Conservation (phyloP, 495 filamentous ascomycete species). For the Penicillium soppii region DNA sequence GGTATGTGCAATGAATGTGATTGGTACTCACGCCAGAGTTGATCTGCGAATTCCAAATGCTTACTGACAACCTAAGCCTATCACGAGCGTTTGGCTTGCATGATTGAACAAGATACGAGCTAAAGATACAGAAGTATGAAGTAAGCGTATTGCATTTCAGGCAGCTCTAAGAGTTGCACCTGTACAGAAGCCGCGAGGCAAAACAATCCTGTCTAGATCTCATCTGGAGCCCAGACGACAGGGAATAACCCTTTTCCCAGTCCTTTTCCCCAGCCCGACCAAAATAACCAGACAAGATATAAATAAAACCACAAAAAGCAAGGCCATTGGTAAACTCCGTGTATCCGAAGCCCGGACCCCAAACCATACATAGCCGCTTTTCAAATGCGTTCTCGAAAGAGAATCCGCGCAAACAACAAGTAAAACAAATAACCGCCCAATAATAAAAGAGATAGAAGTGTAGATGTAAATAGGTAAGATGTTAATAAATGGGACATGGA, state of each 20-base stretch:
- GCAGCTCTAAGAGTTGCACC: slow-evolving; percentile 16
- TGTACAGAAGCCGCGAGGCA: slow-evolving; percentile 27
- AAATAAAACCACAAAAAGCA: slow-evolving; percentile 11
- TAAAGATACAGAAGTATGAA: not conserved
- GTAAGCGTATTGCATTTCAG: slow-evolving; percentile 21
- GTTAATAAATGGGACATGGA: slow-evolving; percentile 25
- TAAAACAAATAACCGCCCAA: slow-evolving; percentile 21
- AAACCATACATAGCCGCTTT: slow-evolving; percentile 23
- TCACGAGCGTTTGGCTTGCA: too few relatives aligned
- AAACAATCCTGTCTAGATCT: slow-evolving; percentile 17
- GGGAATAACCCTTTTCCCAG: slow-evolving; percentile 13
- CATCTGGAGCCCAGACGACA: slow-evolving; percentile 14
- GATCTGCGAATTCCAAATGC: too few relatives aligned
- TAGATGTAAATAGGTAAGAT: not conserved
- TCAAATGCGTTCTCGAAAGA: slow-evolving; percentile 14
- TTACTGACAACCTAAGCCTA: too few relatives aligned
- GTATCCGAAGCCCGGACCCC: slow-evolving; percentile 18
- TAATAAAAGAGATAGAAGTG: slow-evolving; percentile 9
- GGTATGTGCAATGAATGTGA: too few relatives aligned
- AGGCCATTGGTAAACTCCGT: slow-evolving; percentile 11
- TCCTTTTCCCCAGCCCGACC: slow-evolving; percentile 2
- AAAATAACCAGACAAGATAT: slow-evolving; percentile 10
- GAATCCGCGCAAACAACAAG: slow-evolving; percentile 18
- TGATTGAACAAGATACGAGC: not conserved
- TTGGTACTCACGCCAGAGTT: too few relatives aligned